phyloP scores from a whole-genome alignment of 2,329 filamentous ascomycete genomes.

The Xylaria digitata region DNA sequence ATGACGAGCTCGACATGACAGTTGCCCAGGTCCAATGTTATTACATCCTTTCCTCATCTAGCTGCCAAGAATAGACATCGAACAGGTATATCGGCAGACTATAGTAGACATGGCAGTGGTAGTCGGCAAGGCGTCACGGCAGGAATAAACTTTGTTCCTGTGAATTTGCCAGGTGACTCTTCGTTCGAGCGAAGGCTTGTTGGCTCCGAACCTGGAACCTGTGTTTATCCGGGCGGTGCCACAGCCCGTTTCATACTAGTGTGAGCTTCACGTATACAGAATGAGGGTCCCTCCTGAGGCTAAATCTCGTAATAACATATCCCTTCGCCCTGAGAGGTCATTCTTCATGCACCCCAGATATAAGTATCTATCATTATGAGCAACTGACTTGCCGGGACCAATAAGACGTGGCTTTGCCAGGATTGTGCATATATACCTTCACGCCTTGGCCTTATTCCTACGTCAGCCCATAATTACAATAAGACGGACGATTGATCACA shows the following conservation, averaged over 20 bases:
- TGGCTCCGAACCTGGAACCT: constrained; percentile 20
- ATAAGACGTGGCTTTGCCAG: not conserved
- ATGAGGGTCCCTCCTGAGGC: constrained; percentile 39
- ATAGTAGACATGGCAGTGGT: constrained; percentile 23
- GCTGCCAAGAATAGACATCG: constrained; percentile 29
- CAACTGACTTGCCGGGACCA: constrained; percentile 27
- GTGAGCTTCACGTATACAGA: constrained; percentile 23
- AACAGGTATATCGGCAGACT: constrained; percentile 32
- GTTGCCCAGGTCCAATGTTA: constrained; percentile 22
- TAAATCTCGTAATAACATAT: constrained; percentile 44
- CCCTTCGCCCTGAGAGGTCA: constrained; percentile 35
- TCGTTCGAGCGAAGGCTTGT: constrained; percentile 11
- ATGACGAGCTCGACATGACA: not conserved
- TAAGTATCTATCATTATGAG: constrained; percentile 23
- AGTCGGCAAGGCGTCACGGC: constrained; percentile 32
- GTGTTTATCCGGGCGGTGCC: constrained; percentile 36
- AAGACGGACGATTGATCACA: constrained; percentile 5
- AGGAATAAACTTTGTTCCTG: constrained; percentile 35
- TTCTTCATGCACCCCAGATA: constrained; percentile 42
- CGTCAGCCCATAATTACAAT: constrained; percentile 17
- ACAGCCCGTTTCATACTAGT: constrained; percentile 15
- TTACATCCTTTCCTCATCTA: constrained; percentile 31
- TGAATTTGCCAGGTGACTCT: constrained; percentile 12
- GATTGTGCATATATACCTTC: constrained; percentile 6
- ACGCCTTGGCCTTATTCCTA: not conserved